Conservation (phyloP, 1,139 yeast species). For the Saccharomycopsis crataegensis region DNA sequence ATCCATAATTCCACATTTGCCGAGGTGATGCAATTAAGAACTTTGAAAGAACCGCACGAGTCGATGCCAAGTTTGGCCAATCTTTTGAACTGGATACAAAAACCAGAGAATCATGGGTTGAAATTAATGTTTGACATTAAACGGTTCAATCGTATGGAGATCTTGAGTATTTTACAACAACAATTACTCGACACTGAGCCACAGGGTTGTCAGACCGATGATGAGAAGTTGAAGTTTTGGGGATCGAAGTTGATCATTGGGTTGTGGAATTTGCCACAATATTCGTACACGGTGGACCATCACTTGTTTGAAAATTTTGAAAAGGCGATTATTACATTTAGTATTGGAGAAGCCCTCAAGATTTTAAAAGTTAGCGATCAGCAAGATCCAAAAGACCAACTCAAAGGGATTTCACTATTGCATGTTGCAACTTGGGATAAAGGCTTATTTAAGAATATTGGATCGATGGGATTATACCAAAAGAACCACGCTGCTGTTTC, state of each 20-base stretch:
- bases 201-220: not conserved
- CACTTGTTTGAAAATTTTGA: slow-evolving; percentile 36
- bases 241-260: slow-evolving; percentile 64
- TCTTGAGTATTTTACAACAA: slow-evolving; percentile 46
- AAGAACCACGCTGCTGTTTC: too few species aligned
- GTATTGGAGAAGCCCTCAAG: slow-evolving; percentile 30
- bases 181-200: slow-evolving; percentile 30
- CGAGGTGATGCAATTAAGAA: slow-evolving; percentile 44
- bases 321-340: slow-evolving; percentile 47
- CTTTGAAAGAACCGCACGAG: slow-evolving; percentile 46
- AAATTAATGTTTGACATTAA: slow-evolving; percentile 80
- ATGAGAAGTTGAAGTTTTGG: slow-evolving; percentile 49
- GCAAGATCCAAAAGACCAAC: slow-evolving; percentile 30
- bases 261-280: slow-evolving; percentile 67
- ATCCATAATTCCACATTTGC: slow-evolving; percentile 33
- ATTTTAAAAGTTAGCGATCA: slow-evolving; percentile 30
- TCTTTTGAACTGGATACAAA: slow-evolving; percentile 48
- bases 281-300: slow-evolving; percentile 41
- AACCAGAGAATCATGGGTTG: slow-evolving; percentile 29
- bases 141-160: slow-evolving; percentile 52
- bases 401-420: slow-evolving; percentile 38
- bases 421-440: slow-evolving; percentile 34
- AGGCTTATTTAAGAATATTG: not conserved
- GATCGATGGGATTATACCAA: not conserved
- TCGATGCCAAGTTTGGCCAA: slow-evolving; percentile 55